Evolutionary conservation across 306 rosid species (phyloP), one percentile per base, ranked within the genome.

Genomic region (Fragaria iinumae): DNA sequence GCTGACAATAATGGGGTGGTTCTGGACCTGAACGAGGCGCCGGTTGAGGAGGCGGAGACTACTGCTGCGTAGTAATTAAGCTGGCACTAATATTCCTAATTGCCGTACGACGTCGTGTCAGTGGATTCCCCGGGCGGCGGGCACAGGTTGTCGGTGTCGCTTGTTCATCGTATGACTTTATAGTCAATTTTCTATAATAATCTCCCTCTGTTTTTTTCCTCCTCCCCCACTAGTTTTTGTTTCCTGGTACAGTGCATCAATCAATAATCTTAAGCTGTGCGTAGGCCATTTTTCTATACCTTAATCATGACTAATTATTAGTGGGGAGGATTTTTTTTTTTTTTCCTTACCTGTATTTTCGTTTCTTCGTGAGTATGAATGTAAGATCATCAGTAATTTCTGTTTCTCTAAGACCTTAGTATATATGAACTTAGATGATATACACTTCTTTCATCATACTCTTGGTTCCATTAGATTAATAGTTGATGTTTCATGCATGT

Each of bases 21-120:
- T 4, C 44, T 86, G 45, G 93, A 90, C 57, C 72, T 88, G 84
- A 88, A 90, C 81, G 80, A 80, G 6, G 76, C 52, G n/a, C 92
- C 91, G 27, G 86, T 81, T 1, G 89, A 84, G 69, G 86, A 85
- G 10, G 73, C 21, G 1, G 67, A 67, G 34, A 41, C 52, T 43
- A 41, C 52, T 43, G n/a, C 49, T 39, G n/a, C 18, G 71, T 67
- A 39, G 32, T 63, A 14, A 1, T 3, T 8, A n/a, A 57, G 14
- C 65, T 23, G 36, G 16, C 66, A 27, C 49, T 20, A 38, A 67
- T 38, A 32, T 38, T 13, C 12, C 18, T 67, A 20, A 39, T 39
- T 38, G 16, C 23, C 21, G 59, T 13, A 69, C 74, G 74, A 69
- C 59, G 74, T 47, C 41, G 73, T 69, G 23, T 69, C 72, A 25